Percentiles rank a stretch among this genome's conserved stretches.
phyloP scores from a whole-genome alignment of 345 rosid genomes.

The Arabis hirsuta region DNA sequence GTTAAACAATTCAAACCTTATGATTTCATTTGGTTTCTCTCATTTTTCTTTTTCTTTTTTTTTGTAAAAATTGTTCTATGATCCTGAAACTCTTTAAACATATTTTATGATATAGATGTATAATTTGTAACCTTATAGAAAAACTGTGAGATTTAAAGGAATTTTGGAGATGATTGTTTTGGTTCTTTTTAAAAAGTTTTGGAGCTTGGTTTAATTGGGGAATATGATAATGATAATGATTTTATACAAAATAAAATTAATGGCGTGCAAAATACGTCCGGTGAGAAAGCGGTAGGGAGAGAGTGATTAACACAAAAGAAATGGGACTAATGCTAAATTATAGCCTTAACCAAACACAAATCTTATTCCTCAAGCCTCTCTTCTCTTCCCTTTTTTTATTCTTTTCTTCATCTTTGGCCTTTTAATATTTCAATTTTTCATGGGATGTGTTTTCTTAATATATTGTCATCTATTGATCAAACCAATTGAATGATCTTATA shows the following conservation, averaged over 20 bases:
- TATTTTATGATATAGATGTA: background rate
- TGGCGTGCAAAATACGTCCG: conserved; percentile 46
- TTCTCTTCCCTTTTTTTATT: background rate
- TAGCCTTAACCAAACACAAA: conserved; percentile 46
- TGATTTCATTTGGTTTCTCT: conserved; percentile 26
- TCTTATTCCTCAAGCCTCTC: conserved; percentile 40
- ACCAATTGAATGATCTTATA: conserved; percentile 20
- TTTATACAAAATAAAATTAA: conserved; percentile 7
- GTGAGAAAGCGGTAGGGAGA: conserved; percentile 35
- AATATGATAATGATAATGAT: background rate
- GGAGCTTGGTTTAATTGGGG: background rate
- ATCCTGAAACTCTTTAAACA: background rate
- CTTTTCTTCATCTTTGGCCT: background rate
- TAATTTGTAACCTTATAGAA: background rate
- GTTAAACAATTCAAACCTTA: background rate
- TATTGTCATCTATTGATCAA: conserved; percentile 23
- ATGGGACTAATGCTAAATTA: conserved; percentile 47
- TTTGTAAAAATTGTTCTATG: background rate
- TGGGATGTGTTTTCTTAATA: background rate
- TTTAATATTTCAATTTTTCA: background rate
- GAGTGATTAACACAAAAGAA: conserved; percentile 49
- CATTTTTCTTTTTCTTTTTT: background rate
- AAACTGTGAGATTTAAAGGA: background rate
- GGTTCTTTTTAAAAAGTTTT: background rate
- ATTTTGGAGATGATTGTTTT: background rate